A percentile compares a stretch with the other conserved stretches of the same genome.
Evolutionary conservation across 352 stramenopile genomes (phyloP).

Genomic region (Phytophthora agathidicida): DNA sequence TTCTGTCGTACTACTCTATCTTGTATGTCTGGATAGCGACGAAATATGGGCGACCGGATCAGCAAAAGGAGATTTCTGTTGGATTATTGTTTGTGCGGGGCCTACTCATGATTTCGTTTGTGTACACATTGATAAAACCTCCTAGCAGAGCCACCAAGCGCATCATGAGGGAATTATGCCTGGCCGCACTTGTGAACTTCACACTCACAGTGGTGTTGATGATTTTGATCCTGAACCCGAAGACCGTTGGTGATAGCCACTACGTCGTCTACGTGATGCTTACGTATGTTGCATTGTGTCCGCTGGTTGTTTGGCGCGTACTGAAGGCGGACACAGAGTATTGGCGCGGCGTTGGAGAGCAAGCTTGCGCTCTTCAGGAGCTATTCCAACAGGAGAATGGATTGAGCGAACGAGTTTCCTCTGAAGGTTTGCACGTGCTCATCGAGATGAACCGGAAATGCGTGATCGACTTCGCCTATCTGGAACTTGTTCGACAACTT

Average conservation of each 20-base stretch:
- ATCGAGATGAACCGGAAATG: slow-evolving; percentile 63
- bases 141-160: slow-evolving; percentile 34
- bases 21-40: slow-evolving; percentile 26
- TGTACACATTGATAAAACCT: slow-evolving; percentile 44
- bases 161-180: slow-evolving; percentile 40
- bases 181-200: slow-evolving; percentile 28
- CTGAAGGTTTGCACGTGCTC: slow-evolving; percentile 47
- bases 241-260: slow-evolving; percentile 7
- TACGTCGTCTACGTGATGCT: slow-evolving; percentile 24
- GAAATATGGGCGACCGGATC: slow-evolving; percentile 6
- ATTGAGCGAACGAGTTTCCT: slow-evolving; percentile 42
- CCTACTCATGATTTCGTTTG: slow-evolving; percentile 26
- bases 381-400: slow-evolving; percentile 36
- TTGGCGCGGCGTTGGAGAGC: slow-evolving; percentile 48
- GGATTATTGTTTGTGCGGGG: slow-evolving; percentile 19
- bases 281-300: slow-evolving; percentile 29
- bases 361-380: slow-evolving; percentile 33
- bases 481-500: slow-evolving; percentile 41
- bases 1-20: slow-evolving; percentile 34
- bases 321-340: slow-evolving; percentile 54
- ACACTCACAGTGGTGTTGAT: slow-evolving; percentile 15
- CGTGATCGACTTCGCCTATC: slow-evolving; percentile 62
- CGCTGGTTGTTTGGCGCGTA: slow-evolving; percentile 51
- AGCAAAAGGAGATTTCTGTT: slow-evolving; percentile 15
- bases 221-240: slow-evolving; percentile 26